phyloP scores from a whole-genome alignment of 768 basidiomycete species.

The Hericium rajendrae region DNA sequence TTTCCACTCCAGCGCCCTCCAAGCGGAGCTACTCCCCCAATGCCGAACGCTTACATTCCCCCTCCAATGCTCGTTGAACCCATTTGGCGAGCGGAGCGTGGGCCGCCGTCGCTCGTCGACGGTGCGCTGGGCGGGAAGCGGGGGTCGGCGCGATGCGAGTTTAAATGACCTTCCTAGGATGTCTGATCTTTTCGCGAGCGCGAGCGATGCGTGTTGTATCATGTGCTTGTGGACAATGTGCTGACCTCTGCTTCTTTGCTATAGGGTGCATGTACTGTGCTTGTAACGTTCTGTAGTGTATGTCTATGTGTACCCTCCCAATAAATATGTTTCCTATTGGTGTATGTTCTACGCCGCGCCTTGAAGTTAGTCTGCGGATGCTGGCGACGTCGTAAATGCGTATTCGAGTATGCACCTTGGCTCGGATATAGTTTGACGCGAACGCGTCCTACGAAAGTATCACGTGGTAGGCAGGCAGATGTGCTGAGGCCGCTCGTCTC shows the following conservation, averaged over 20 bases:
- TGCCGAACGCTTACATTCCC: conserved; percentile 63
- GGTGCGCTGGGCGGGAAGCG: conserved; percentile 68
- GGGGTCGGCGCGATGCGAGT: conserved; percentile 56
- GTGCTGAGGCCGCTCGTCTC: no score
- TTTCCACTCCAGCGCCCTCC: conserved; percentile 74
- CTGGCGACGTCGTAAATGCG: no score
- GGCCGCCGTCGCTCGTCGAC: conserved; percentile 37
- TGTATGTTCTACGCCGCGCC: no score
- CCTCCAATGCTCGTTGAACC: conserved; percentile 53
- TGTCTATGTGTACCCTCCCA: no score
- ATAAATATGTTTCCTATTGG: no score
- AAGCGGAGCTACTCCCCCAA: conserved; percentile 60
- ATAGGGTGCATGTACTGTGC: neutral
- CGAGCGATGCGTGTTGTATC: neutral
- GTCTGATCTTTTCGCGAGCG: neutral
- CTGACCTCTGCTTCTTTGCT: neutral
- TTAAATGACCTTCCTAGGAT: conserved; percentile 4
- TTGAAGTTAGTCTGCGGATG: no score
- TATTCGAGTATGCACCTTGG: no score
- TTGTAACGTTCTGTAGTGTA: no score
- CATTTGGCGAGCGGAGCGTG: conserved; percentile 44
- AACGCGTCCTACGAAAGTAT: no score
- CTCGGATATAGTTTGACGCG: no score
- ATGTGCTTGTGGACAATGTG: no score
- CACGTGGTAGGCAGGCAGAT: no score